These are phyloP conservation scores for Mycosarcoma maydis DNA, from an alignment of 1,284 basidiomycete species.

Conservation along the genomic window DNA sequence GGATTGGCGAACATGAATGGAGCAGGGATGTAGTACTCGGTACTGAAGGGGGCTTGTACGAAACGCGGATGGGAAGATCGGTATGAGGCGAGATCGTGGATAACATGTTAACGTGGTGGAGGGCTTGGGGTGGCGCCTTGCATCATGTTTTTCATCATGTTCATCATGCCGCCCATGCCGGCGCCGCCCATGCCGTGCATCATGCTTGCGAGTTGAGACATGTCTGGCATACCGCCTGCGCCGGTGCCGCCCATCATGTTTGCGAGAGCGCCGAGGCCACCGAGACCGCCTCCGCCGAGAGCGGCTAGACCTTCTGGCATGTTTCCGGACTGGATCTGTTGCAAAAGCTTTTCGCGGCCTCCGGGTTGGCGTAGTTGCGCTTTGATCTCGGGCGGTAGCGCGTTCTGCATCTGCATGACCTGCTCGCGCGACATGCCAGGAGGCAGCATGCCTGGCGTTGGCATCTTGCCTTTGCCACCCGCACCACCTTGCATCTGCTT, in stretches of 20 bases:
- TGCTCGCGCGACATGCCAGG: slow-evolving; percentile 64
- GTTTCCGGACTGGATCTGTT: slow-evolving; percentile 57
- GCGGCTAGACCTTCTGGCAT: slow-evolving; percentile 44
- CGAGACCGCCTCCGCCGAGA: slow-evolving; percentile 46
- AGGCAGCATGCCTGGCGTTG: slow-evolving; percentile 54
- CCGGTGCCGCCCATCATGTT: slow-evolving; percentile 42
- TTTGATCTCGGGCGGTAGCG: slow-evolving; percentile 65
- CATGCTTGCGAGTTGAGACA: slow-evolving; percentile 64
- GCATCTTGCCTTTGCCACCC: slow-evolving; percentile 51
- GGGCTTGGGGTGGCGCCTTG: slow-evolving; percentile 71
- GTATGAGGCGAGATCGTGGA: no score
- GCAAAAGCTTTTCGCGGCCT: slow-evolving; percentile 59
- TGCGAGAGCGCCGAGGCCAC: slow-evolving; percentile 29
- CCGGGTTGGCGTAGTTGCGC: slow-evolving; percentile 65
- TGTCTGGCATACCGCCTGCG: slow-evolving; percentile 54
- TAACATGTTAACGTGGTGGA: slow-evolving; percentile 17
- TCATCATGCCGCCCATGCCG: slow-evolving; percentile 68
- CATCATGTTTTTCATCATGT: slow-evolving; percentile 85
- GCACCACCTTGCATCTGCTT: slow-evolving; percentile 56
- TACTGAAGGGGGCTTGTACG: no score
- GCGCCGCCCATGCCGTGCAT: slow-evolving; percentile 67
- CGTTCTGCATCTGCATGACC: slow-evolving; percentile 64
- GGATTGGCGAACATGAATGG: no score
- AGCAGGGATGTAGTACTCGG: no score
- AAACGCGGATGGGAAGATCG: no score